Conservation (phyloP, 2,329 filamentous ascomycete genomes). For the Calonectria pseudoturangicola region DNA sequence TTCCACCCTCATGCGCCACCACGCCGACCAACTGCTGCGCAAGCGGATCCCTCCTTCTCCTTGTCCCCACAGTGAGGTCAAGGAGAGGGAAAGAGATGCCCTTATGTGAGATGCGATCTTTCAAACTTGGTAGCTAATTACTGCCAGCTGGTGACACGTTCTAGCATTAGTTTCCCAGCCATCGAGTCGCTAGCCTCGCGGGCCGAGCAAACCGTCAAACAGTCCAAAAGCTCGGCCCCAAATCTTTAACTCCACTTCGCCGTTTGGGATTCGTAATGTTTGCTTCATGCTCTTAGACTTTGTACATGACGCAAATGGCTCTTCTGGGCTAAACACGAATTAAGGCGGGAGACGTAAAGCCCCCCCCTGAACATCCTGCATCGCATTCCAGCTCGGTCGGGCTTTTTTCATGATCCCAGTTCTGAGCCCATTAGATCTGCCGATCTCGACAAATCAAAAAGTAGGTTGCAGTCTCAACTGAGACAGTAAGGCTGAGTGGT, state of each 20-base stretch:
- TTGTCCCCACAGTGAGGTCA: background rate
- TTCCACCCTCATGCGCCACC: background rate
- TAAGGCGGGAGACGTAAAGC: background rate
- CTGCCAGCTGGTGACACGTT: background rate
- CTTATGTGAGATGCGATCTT: constrained; percentile 15
- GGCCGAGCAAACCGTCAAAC: constrained; percentile 1
- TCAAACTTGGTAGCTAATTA: background rate
- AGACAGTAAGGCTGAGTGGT: background rate
- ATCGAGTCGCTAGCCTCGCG: constrained; percentile 5
- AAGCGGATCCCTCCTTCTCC: constrained; percentile 1
- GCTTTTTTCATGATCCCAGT: background rate
- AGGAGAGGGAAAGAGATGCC: background rate
- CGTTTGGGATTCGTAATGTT: background rate
- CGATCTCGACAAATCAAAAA: background rate
- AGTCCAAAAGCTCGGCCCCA: background rate
- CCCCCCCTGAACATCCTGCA: background rate
- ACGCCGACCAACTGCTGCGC: constrained; percentile 8
- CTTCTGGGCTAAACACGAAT: too few relatives aligned
- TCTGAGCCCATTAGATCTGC: background rate
- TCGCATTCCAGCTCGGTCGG: background rate
- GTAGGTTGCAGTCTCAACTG: background rate
- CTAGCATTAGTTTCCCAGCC: constrained; percentile 5
- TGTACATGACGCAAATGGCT: background rate
- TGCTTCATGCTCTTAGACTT: background rate
- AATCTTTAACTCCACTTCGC: background rate